phyloP scores from a whole-genome alignment of 78 protist species.

The Mastigamoeba balamuthi region DNA sequence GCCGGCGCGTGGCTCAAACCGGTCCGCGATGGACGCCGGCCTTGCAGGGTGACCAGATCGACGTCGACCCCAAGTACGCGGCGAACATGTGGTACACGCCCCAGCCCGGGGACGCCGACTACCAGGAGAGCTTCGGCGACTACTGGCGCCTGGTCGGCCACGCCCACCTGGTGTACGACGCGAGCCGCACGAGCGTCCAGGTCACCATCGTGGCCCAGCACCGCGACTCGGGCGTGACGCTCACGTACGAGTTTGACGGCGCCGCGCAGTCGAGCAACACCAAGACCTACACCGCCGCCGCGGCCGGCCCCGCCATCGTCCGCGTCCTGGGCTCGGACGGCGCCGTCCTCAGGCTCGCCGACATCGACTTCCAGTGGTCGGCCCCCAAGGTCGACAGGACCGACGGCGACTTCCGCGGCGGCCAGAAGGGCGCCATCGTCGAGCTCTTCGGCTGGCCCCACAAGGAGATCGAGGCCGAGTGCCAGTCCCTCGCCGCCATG shows the following conservation, averaged over 20 bases:
- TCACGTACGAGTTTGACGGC: conserved; percentile 18
- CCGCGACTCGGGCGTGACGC: background rate
- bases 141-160: background rate
- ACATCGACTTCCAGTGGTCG: conserved; percentile 15
- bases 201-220: background rate
- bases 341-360: background rate
- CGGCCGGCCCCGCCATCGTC: background rate
- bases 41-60: conserved; percentile 12
- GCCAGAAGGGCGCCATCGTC: conserved; percentile 62
- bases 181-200: background rate
- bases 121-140: background rate
- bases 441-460: conserved; percentile 70
- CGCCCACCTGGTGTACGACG: background rate
- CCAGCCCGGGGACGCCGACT: background rate
- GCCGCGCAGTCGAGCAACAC: background rate
- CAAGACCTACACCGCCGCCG: background rate
- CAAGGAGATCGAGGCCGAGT: conserved; percentile 41
- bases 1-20: too few species aligned
- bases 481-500: conserved; percentile 24
- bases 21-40: too few species aligned
- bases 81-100: conserved; percentile 10
- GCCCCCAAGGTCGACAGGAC: background rate
- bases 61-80: background rate
- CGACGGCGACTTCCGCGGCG: conserved; percentile 32
- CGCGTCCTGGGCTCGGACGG: conserved; percentile 6